These are phyloP conservation scores for Penicillium sp. DNA, from an alignment of 2,329 filamentous ascomycete genomes.

Conservation along the genomic window DNA sequence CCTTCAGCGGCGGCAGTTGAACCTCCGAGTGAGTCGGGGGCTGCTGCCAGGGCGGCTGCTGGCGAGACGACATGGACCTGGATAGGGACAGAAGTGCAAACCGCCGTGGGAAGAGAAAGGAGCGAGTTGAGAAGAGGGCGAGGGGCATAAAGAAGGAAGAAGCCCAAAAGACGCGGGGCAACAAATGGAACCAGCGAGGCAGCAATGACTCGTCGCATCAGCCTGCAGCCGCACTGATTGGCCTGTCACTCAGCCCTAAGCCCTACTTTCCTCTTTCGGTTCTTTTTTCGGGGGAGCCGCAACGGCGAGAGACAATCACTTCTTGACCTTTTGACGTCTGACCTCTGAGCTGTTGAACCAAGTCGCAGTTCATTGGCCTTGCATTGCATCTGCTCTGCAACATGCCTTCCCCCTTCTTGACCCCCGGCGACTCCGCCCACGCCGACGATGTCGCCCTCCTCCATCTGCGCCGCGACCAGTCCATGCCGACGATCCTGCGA, in stretches of 20 bases:
- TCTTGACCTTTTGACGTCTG: slow-evolving; percentile 1
- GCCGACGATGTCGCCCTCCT: slow-evolving; percentile 76
- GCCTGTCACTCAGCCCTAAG: slow-evolving; percentile 25
- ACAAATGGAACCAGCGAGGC: no score
- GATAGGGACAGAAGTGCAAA: slow-evolving; percentile 17
- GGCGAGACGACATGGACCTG: slow-evolving; percentile 39
- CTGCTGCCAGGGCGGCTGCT: slow-evolving; percentile 52
- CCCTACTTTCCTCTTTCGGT: slow-evolving; percentile 25
- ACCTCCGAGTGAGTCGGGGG: slow-evolving; percentile 38
- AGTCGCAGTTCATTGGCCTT: no score
- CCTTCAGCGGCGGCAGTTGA: slow-evolving; percentile 63
- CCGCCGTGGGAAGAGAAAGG: slow-evolving; percentile 19
- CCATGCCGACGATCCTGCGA: slow-evolving; percentile 74
- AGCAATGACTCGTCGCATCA: slow-evolving; percentile 26
- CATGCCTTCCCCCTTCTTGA: slow-evolving; percentile 76
- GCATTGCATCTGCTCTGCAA: slow-evolving; percentile 1
- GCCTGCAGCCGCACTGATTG: slow-evolving; percentile 28
- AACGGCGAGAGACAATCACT: neutral
- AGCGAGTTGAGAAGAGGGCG: slow-evolving; percentile 17
- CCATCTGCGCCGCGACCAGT: slow-evolving; percentile 84
- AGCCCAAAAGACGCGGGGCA: slow-evolving; percentile 26
- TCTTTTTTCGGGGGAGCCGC: slow-evolving; percentile 1
- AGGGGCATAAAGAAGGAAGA: slow-evolving; percentile 31
- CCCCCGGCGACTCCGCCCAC: slow-evolving; percentile 66
- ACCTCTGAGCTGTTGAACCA: no score